Percentiles rank a stretch among this genome's conserved stretches.
Conservation (phyloP, 1,284 basidiomycete species). For the Trichosporon inkin region DNA sequence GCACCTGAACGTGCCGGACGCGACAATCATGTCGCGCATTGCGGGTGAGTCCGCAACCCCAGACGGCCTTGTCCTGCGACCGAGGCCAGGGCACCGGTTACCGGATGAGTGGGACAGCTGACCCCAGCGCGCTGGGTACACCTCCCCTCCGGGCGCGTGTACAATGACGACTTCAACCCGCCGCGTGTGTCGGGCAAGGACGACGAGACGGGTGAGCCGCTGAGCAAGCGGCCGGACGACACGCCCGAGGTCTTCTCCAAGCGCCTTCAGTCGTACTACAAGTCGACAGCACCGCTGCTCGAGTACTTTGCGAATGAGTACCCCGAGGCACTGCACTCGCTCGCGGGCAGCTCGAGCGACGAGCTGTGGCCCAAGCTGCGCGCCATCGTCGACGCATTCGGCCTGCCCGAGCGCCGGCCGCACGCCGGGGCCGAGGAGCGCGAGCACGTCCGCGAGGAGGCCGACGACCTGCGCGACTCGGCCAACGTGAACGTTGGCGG, state of each 20-base stretch:
- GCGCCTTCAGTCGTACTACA: conserved; percentile 75
- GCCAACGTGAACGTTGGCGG: conserved; percentile 21
- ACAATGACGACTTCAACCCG: conserved; percentile 86
- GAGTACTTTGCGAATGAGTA: conserved; percentile 64
- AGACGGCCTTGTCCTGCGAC: not conserved
- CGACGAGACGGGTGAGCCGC: conserved; percentile 86
- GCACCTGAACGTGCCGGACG: conserved; percentile 86
- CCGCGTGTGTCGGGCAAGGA: conserved; percentile 82
- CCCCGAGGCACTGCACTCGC: conserved; percentile 61
- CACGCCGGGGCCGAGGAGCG: conserved; percentile 18
- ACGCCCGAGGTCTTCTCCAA: conserved; percentile 80
- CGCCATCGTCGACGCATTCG: conserved; percentile 43
- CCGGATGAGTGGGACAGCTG: not conserved
- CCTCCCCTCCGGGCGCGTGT: conserved; percentile 84
- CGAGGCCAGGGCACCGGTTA: not conserved
- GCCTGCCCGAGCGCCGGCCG: conserved; percentile 26
- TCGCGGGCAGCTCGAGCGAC: conserved; percentile 80
- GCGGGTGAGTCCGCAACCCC: conserved; percentile 60
- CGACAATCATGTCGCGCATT: conserved; percentile 83
- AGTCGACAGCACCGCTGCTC: conserved; percentile 80
- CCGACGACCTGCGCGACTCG: conserved; percentile 47
- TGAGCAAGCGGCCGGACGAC: conserved; percentile 87
- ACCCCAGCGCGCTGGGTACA: conserved; percentile 82
- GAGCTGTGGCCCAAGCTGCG: conserved; percentile 56
- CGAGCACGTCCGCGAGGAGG: conserved; percentile 37